A percentile compares a stretch with the other conserved stretches of the same genome.
phyloP scores from a whole-genome alignment of 2,329 filamentous ascomycete genomes.

The Myriosclerotinia curreyana region DNA sequence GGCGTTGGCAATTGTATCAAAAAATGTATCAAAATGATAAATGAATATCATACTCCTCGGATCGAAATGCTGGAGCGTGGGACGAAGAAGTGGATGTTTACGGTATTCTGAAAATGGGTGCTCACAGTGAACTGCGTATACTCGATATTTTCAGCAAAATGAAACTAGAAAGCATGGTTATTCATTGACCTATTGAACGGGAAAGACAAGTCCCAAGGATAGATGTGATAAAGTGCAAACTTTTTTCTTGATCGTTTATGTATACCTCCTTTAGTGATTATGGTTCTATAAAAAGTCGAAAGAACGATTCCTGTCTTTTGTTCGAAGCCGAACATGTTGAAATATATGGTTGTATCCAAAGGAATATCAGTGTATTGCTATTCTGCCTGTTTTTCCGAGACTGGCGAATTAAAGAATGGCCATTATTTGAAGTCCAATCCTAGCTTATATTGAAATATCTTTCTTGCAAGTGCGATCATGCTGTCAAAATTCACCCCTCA shows the following conservation, averaged over 20 bases:
- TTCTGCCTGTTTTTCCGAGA: neutral
- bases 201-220: neutral
- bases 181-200: neutral
- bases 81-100: neutral
- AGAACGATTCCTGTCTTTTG: neutral
- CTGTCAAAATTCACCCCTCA: neutral
- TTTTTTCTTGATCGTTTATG: neutral
- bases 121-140: neutral
- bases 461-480: neutral
- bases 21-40: constrained; percentile 22
- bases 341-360: neutral
- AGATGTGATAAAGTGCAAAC: neutral
- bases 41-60: constrained; percentile 20
- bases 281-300: neutral
- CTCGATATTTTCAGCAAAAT: neutral
- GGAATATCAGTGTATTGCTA: neutral
- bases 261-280: neutral
- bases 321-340: neutral
- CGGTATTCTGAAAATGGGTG: neutral
- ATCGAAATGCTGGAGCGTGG: constrained; percentile 1
- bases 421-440: neutral
- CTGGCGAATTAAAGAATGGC: neutral
- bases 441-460: neutral
- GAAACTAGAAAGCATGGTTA: neutral
- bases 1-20: constrained; percentile 25